phyloP scores from a whole-genome alignment of 169 alveolate species.

The Plasmodium adleri region DNA sequence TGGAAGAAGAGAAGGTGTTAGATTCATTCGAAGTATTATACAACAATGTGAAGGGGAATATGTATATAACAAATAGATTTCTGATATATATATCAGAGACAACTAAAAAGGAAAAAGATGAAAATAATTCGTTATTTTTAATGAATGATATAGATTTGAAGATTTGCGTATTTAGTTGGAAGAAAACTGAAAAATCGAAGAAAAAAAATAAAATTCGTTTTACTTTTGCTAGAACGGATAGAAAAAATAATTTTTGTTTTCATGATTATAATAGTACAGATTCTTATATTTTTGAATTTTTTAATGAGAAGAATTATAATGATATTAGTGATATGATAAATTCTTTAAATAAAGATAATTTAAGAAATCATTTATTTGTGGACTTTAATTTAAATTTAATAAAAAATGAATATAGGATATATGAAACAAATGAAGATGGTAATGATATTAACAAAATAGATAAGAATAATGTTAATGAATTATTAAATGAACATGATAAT shows the following conservation, averaged over 20 bases:
- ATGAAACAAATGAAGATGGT: constrained; percentile 7
- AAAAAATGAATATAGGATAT: constrained; percentile 32
- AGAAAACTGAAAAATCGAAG: constrained; percentile 83
- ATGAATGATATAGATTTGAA: constrained; percentile 64
- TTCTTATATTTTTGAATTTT: constrained; percentile 41
- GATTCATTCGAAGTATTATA: constrained; percentile 37
- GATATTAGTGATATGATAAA: constrained; percentile 23
- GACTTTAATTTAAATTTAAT: constrained; percentile 54
- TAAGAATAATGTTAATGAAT: neutral
- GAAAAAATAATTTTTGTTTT: constrained; percentile 66
- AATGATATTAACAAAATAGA: neutral
- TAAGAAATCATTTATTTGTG: constrained; percentile 53
- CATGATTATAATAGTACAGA: constrained; percentile 69
- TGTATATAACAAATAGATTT: constrained; percentile 39
- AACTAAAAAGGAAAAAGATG: constrained; percentile 35
- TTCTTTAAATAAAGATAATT: constrained; percentile 45
- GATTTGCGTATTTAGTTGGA: constrained; percentile 81
- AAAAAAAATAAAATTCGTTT: constrained; percentile 83
- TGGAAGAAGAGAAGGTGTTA: constrained; percentile 65
- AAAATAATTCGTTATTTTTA: constrained; percentile 32
- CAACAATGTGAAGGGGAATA: constrained; percentile 47
- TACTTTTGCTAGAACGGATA: constrained; percentile 78
- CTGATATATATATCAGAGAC: constrained; percentile 48
- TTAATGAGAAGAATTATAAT: constrained; percentile 27
- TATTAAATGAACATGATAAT: neutral